phyloP scores from a whole-genome alignment of 352 stramenopile genomes.

The Stramenopiles sp. region DNA sequence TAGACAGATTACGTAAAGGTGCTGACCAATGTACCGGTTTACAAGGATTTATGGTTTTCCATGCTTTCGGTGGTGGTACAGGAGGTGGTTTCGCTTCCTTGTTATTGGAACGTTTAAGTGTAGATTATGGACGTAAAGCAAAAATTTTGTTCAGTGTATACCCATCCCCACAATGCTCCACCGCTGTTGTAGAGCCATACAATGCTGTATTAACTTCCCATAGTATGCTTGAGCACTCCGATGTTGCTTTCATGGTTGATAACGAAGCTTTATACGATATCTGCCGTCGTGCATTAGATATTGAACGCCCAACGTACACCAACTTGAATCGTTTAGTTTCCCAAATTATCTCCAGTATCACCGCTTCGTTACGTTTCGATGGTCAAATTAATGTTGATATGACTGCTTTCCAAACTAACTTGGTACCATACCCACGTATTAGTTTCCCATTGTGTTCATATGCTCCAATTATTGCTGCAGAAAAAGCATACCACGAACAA shows the following conservation, averaged over 20 bases:
- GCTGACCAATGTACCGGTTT: constrained; percentile 92
- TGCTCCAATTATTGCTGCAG: no score
- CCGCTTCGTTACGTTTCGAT: no score
- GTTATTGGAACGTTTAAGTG: constrained; percentile 97
- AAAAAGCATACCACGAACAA: no score
- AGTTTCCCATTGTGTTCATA: no score
- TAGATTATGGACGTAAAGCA: constrained; percentile 95
- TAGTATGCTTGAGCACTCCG: constrained; percentile 97
- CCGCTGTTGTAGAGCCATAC: constrained; percentile 97
- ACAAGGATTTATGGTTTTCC: constrained; percentile 97
- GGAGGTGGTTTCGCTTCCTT: constrained; percentile 91
- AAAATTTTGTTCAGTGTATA: constrained; percentile 98
- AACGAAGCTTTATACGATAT: constrained; percentile 99
- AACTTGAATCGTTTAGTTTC: no score
- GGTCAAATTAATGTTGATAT: no score
- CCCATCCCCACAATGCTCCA: constrained; percentile 89
- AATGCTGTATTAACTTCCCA: constrained; percentile 97
- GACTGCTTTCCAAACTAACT: no score
- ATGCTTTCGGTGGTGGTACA: constrained; percentile 96
- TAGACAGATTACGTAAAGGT: constrained; percentile 95
- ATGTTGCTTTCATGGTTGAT: constrained; percentile 97
- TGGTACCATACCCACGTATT: no score
- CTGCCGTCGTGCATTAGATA: constrained; percentile 97
- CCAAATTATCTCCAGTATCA: no score
- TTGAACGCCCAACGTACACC: constrained; percentile 89